phyloP scores from a whole-genome alignment of 1,284 basidiomycete species.

The Fomitiporia mediterranea region DNA sequence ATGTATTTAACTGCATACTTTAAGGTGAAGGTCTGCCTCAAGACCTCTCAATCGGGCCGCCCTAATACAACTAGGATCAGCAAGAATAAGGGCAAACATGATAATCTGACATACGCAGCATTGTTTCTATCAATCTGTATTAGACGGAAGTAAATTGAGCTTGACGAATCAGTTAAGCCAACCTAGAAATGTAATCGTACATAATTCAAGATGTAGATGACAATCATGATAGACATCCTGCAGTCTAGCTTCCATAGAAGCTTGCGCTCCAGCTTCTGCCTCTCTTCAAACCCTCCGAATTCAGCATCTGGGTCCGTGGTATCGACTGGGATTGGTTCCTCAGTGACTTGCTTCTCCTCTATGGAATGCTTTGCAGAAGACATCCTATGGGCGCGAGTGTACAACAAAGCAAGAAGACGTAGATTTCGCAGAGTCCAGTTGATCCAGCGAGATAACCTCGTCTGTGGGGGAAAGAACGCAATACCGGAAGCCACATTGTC shows the following conservation, averaged over 20 bases:
- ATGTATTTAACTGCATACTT: not conserved
- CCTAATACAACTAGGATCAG: conserved; percentile 29
- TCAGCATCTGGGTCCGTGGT: conserved; percentile 32
- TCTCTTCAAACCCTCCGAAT: conserved; percentile 41
- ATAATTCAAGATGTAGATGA: conserved; percentile 57
- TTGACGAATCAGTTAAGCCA: conserved; percentile 47
- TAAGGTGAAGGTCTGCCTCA: conserved; percentile 60
- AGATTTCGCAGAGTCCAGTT: too few species aligned
- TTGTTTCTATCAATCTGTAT: conserved; percentile 63
- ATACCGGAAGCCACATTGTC: too few species aligned
- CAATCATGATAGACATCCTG: conserved; percentile 44
- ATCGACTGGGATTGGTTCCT: not conserved
- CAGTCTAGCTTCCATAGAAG: conserved; percentile 46
- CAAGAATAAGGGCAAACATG: not conserved
- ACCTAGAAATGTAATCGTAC: conserved; percentile 46
- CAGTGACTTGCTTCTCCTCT: conserved; percentile 2
- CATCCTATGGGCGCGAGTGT: too few species aligned
- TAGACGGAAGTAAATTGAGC: not conserved
- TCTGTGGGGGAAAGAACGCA: too few species aligned
- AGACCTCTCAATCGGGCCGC: conserved; percentile 70
- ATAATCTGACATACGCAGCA: conserved; percentile 40
- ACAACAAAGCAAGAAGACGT: not conserved
- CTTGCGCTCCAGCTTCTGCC: conserved; percentile 39
- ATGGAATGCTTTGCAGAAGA: not conserved
- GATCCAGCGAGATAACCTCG: too few species aligned